Conservation (phyloP, 805 yeast genomes). For the Metschnikowia hibisci region DNA sequence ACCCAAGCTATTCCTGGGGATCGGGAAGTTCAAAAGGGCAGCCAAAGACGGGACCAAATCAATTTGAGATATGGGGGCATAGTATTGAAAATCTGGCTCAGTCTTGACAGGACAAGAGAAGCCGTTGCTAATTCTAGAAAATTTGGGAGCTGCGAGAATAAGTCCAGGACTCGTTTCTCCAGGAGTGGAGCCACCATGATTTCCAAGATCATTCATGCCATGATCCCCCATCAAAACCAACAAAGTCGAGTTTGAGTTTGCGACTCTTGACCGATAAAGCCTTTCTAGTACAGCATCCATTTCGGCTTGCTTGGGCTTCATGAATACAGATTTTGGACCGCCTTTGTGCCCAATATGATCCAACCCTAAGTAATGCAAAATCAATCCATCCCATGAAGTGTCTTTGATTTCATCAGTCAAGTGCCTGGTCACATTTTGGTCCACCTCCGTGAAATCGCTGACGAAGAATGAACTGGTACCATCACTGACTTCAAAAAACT, state of each 20-base stretch:
- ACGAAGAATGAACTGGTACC: conserved; percentile 95
- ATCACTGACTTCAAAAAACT: conserved; percentile 58
- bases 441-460: conserved; percentile 92
- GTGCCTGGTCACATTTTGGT: conserved; percentile 87
- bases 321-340: conserved; percentile 76
- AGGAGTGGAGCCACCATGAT: conserved; percentile 91
- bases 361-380: conserved; percentile 86
- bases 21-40: conserved; percentile 55
- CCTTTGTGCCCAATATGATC: conserved; percentile 99
- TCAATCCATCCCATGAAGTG: conserved; percentile 73
- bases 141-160: conserved; percentile 61
- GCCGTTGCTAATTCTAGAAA: conserved; percentile 26
- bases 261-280: conserved; percentile 37
- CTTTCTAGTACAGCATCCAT: conserved; percentile 68
- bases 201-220: conserved; percentile 94
- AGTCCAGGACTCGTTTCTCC: conserved; percentile 92
- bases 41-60: conserved; percentile 73
- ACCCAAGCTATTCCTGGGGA: conserved; percentile 75
- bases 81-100: conserved; percentile 49
- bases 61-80: conserved; percentile 54
- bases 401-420: conserved; percentile 53
- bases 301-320: conserved; percentile 79
- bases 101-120: conserved; percentile 35
- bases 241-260: conserved; percentile 43
- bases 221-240: conserved; percentile 86